Evolutionary conservation across 768 basidiomycete species (phyloP).

Genomic region (Auricularia auricula-judae): DNA sequence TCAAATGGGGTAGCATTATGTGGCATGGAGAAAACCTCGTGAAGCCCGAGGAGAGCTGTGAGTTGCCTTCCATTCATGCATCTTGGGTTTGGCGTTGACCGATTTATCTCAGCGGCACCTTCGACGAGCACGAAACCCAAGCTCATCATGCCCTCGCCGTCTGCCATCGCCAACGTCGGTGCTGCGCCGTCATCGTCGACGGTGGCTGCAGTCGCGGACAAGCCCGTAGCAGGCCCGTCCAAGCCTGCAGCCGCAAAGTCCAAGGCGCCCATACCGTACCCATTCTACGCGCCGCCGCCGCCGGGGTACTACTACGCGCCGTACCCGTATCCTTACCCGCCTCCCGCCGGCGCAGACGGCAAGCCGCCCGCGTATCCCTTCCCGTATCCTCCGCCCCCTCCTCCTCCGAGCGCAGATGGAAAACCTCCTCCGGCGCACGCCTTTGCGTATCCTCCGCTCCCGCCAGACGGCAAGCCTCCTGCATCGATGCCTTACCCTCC

Average conservation of each 20-base stretch:
- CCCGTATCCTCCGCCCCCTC: too few relatives aligned
- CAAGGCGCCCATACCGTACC: background rate
- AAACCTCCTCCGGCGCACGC: background rate
- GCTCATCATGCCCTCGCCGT: background rate
- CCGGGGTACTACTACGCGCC: background rate
- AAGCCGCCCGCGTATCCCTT: background rate
- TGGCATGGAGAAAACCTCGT: slow-evolving; percentile 13
- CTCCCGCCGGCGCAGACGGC: background rate
- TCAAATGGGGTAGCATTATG: slow-evolving; percentile 74
- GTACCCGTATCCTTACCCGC: background rate
- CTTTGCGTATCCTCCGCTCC: background rate
- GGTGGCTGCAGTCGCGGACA: background rate
- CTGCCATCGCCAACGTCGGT: background rate
- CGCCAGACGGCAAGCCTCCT: too few relatives aligned
- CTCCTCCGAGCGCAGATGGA: too few relatives aligned
- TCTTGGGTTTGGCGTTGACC: too few relatives aligned
- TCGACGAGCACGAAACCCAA: background rate
- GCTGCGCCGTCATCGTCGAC: background rate
- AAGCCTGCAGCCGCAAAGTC: background rate
- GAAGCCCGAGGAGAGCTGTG: background rate
- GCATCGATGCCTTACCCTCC: too few relatives aligned
- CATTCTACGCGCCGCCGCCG: background rate
- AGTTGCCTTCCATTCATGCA: background rate
- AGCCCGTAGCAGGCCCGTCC: background rate
- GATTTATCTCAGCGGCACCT: background rate